Evolutionary conservation across 805 yeast genomes (phyloP), one percentile per base, ranked within the genome.

Genomic region (Saccharomycopsis sp.): DNA sequence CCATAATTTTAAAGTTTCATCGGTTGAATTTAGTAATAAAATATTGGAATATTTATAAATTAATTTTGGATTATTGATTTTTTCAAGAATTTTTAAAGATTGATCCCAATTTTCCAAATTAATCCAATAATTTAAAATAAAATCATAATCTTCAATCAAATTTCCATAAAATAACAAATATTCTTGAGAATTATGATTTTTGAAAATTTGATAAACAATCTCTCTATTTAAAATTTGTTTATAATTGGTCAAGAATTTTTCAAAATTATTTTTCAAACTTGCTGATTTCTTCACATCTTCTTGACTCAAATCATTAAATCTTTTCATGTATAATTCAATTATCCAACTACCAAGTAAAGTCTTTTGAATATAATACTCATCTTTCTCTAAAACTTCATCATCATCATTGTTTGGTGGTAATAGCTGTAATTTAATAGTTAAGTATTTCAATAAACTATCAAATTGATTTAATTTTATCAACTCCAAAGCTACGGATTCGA

Each of bases 1-100:
- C 96, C 96, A 92, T 0, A 83, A 67, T 38, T 79, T 80, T 2
- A 84, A 74, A 0, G 95, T 85, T 10, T 67, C 69, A 21, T 62
- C 63, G 0, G 98, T 88, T 12, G 70, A 60, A 50, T 83, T 82
- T 2, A 76, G 63, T 38, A 92, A 56, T 29, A 92, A 57, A 0
- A 77, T 77, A 0, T 80, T 76, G 1, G 96, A 69, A 45, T 77
- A 76, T 46, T 72, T 70, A 59, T 86, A 84, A 4, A 82, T 69
- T 6, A 74, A 53, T 0, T 60, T 54, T 0, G 67, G 61, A 31
- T 70, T 69, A 31, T 68, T 66, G 40, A 68, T 68, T 32, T 71
- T 64, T 29, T 66, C 61, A n/a, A 74, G 51, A 0, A 76, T 70
- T 39, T 72, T 71, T 38, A 85, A 56, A 0, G 94, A 81, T 42